A percentile compares a stretch with the other conserved stretches of the same genome.
phyloP scores from a whole-genome alignment of 148 eudicot species.

The Hydrangea macrophylla region DNA sequence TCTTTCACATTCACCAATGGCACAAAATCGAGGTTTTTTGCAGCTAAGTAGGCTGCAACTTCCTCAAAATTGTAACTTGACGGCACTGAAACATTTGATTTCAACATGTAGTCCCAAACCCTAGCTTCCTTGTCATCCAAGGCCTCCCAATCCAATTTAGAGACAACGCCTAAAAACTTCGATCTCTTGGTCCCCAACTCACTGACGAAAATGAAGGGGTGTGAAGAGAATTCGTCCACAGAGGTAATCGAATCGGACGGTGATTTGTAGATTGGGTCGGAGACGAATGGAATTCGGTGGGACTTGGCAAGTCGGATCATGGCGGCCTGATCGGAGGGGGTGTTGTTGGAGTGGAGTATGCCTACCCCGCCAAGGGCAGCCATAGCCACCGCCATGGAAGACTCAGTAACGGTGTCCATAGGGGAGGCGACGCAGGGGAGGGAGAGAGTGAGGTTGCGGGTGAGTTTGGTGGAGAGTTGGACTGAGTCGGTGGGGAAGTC shows the following conservation, averaged over 20 bases:
- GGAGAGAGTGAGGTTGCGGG: no score
- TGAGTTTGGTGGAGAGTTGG: no score
- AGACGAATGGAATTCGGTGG: no score
- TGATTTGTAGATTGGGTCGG: no score
- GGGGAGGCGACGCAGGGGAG: no score
- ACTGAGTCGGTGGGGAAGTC: no score
- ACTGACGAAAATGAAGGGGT: slow-evolving; percentile 48
- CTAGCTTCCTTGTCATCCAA: slow-evolving; percentile 32
- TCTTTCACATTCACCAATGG: slow-evolving; percentile 46
- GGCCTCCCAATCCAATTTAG: slow-evolving; percentile 41
- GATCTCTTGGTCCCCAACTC: slow-evolving; percentile 39
- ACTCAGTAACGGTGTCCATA: no score
- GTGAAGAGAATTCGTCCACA: slow-evolving; percentile 35
- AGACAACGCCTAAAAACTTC: no score
- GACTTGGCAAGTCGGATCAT: slow-evolving; percentile 50
- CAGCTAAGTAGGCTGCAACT: slow-evolving; percentile 61
- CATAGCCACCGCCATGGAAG: no score
- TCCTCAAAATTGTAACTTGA: slow-evolving; percentile 56
- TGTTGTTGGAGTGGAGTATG: slow-evolving; percentile 60
- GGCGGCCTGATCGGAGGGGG: slow-evolving; percentile 39
- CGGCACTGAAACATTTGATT: slow-evolving; percentile 42
- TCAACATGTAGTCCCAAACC: slow-evolving; percentile 54
- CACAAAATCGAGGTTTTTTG: slow-evolving; percentile 43
- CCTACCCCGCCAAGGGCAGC: slow-evolving; percentile 71
- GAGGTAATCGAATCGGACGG: no score